Base-by-base conservation (phyloP, 208 protist species). In the Porcisia deanei region DNA sequence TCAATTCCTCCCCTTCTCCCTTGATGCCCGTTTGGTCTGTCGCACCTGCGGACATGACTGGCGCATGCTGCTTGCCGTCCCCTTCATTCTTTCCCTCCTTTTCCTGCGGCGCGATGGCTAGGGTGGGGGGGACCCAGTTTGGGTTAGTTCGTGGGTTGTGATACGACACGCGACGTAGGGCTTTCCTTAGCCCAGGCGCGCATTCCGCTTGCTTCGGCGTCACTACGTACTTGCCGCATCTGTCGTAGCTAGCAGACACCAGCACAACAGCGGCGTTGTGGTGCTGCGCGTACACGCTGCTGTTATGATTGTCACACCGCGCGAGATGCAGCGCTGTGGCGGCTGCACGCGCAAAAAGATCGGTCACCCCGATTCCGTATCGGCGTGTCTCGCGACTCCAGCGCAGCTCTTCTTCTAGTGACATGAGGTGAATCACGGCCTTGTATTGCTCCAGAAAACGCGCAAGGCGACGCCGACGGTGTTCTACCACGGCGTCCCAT, bases 131-230 rank as follows among this genome's bases (percentile, higher is more conserved):
- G 7, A 79, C 61, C 90, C 92, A 96, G 52, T 92, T 81, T 6
- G 92, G 92, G 45, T 86, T 80, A 1, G 89, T 94, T 39, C 75
- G 80, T 2, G 92, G 92, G 82, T 96, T 96, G 81, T 96, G 92
- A 57, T 90, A 96, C 41, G 75, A 85, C n/a, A 96, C 88, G 14
- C 83, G 86, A 25, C 69, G 77, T 79, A 95, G 55, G 37, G 81
- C 91, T 47, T 75, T 80, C 20, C 57, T 66, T 63, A 95, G 73
- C 18, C 81, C 63, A 67, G 63, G 41, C 41, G 22, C 63, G 41
- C 63, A 16, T 43, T 67, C 63, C 63, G 41, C 52, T 57, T n/a
- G 8, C 73, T 90, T 89, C 34, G 92, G 78, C 20, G 89, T 83
- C 20, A 94, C 89, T 1, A 96, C 81, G 71, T 90, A 94, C 71